Evolutionary conservation across 148 eudicot genomes (phyloP), one percentile per base, ranked within the genome.

Genomic region (Agrostemma githago): DNA sequence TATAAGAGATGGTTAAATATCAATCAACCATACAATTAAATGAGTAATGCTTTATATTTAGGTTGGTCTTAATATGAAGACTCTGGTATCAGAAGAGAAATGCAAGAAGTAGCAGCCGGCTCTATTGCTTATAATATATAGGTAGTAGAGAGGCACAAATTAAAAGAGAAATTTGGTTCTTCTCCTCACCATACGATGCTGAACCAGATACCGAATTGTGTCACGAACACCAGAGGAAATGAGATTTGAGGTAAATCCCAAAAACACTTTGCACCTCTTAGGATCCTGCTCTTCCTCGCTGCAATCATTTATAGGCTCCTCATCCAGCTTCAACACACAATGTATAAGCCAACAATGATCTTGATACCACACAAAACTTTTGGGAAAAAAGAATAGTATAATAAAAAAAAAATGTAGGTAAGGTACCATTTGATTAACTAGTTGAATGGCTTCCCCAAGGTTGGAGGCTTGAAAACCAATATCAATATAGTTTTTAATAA

Each of bases 391-490:
- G 34, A 26, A 26, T 26, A 26, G 34, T 26, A 26, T 26, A 26
- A 26, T 4, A 10, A 9, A 48, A 48, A 9, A 48, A 10, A 48
- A 48, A 46, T 46, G 37, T 73, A 37, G 37, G 8, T 20, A 17
- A 46, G 85, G 54, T 71, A 94, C 98, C 98, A 94, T 94, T 86
- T 88, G 84, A 66, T 91, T 91, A 63, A 94, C 97, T n/a, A 87
- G 80, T 72, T 91, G 77, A 76, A 94, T 89, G 14, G 98, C 98
- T 6, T 94, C 96, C 2, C 96, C 97, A 20, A 94, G 96, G 78
- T 91, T 89, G 68, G 98, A 87, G 17, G 98, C 98, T 79, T 94
- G 98, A 70, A 94, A 94, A 43, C 97, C 98, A 17, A 96, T 94
- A 51, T 91, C 84, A 44, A 83, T 62, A 70, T 89, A 78, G 96